phyloP scores from a whole-genome alignment of 208 protist species.

The Crithidia acanthocephali region DNA sequence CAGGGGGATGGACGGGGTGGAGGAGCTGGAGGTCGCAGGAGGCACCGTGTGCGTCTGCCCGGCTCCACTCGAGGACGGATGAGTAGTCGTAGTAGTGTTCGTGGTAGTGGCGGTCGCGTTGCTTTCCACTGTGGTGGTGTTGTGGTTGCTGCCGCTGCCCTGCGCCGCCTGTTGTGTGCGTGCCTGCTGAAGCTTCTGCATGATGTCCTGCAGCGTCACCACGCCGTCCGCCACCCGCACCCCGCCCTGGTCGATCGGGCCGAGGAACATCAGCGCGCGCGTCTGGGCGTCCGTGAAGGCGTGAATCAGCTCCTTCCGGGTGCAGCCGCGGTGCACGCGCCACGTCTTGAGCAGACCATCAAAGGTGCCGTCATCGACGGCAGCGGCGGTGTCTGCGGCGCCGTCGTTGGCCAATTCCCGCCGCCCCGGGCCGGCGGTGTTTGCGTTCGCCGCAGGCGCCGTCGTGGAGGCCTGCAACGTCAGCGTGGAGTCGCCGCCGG shows the following conservation, averaged over 20 bases:
- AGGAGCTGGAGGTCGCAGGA: background rate
- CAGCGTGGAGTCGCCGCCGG: constrained; percentile 18
- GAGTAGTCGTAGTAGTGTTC: background rate
- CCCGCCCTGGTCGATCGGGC: constrained; percentile 41
- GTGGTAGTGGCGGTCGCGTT: background rate
- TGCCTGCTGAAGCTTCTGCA: constrained; percentile 19
- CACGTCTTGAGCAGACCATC: constrained; percentile 37
- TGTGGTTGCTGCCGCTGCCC: background rate
- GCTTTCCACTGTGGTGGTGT: background rate
- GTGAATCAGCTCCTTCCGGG: constrained; percentile 80
- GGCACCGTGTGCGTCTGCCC: background rate
- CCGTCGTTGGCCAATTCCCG: background rate
- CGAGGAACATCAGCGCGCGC: constrained; percentile 64
- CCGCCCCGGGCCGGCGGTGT: background rate
- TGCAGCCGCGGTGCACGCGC: constrained; percentile 67
- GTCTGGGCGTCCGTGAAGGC: constrained; percentile 48
- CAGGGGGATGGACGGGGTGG: constrained; percentile 10
- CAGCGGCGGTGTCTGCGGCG: background rate
- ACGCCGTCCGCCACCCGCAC: constrained; percentile 77
- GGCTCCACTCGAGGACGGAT: background rate
- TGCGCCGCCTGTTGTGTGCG: constrained; percentile 9
- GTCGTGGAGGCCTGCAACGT: constrained; percentile 12
- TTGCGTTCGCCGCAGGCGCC: background rate
- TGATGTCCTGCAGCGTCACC: constrained; percentile 53
- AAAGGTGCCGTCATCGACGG: constrained; percentile 23